phyloP scores from a whole-genome alignment of 805 yeast genomes.

The Candida krabiensis region DNA sequence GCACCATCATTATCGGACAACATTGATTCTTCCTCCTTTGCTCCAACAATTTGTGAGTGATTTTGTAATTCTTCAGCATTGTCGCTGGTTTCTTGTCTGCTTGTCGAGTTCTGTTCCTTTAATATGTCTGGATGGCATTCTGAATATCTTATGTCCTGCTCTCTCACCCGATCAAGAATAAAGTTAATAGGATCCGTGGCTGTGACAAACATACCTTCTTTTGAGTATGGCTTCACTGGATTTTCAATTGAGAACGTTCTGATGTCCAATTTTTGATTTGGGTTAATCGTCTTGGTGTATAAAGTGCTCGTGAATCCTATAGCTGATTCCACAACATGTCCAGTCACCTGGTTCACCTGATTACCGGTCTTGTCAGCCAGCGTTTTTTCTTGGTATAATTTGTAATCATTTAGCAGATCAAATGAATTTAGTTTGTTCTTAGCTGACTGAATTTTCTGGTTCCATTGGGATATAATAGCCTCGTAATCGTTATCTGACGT shows the following conservation, averaged over 20 bases:
- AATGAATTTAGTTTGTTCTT: conserved; percentile 41
- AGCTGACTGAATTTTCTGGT: conserved; percentile 32
- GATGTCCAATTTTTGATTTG: conserved; percentile 28
- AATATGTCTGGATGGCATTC: background rate
- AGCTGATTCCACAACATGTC: conserved; percentile 29
- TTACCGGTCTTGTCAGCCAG: conserved; percentile 33
- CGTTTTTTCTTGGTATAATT: conserved; percentile 36
- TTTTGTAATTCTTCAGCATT: no score
- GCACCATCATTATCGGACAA: background rate
- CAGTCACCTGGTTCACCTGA: conserved; percentile 24
- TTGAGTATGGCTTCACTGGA: conserved; percentile 34
- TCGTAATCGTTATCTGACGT: conserved; percentile 27
- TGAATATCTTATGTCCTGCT: conserved; percentile 1
- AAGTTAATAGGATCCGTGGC: conserved; percentile 32
- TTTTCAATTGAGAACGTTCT: conserved; percentile 31
- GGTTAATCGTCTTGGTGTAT: conserved; percentile 33
- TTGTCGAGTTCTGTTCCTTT: no score
- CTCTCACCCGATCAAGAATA: conserved; percentile 12
- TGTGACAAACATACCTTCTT: conserved; percentile 33
- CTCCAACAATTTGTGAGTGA: background rate
- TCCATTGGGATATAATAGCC: conserved; percentile 41
- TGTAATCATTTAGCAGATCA: conserved; percentile 37
- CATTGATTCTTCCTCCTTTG: conserved; percentile 4
- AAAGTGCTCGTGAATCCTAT: conserved; percentile 30
- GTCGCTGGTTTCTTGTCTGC: no score